phyloP scores from a whole-genome alignment of 495 filamentous ascomycete species.

The Trichoderma asperelloides region DNA sequence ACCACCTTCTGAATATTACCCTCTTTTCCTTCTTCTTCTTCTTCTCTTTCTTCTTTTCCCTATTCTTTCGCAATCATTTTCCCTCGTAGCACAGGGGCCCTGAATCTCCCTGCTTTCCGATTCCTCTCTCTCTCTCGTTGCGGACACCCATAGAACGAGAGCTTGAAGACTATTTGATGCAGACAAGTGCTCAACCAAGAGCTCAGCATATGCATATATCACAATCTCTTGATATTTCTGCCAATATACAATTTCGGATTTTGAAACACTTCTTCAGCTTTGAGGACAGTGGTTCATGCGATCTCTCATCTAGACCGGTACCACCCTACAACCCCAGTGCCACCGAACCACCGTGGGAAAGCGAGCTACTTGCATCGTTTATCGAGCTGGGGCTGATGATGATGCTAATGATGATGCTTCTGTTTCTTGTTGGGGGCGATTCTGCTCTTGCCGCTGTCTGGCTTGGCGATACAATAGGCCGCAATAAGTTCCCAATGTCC shows the following conservation, averaged over 20 bases:
- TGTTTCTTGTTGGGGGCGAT: no score
- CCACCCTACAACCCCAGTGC: conserved; percentile 15
- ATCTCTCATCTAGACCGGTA: conserved; percentile 30
- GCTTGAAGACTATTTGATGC: background rate
- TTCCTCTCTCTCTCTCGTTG: background rate
- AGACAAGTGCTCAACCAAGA: background rate
- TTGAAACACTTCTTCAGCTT: conserved; percentile 22
- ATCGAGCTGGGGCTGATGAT: background rate
- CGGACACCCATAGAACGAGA: background rate
- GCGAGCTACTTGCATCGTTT: conserved; percentile 20
- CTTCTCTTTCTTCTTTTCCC: no score
- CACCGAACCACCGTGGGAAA: background rate
- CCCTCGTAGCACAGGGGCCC: no score
- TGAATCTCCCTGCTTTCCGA: no score
- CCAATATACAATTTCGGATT: conserved; percentile 20
- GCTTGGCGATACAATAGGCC: no score
- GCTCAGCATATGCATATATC: conserved; percentile 17
- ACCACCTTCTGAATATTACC: no score
- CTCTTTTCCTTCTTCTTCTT: no score
- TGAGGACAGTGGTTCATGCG: conserved; percentile 22
- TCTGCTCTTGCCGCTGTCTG: no score
- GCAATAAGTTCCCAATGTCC: no score
- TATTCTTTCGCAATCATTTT: no score
- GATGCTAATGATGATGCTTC: no score
- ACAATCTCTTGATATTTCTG: conserved; percentile 18